Evolutionary conservation across 768 basidiomycete species (phyloP).

Genomic region (Boletus rubropictus): DNA sequence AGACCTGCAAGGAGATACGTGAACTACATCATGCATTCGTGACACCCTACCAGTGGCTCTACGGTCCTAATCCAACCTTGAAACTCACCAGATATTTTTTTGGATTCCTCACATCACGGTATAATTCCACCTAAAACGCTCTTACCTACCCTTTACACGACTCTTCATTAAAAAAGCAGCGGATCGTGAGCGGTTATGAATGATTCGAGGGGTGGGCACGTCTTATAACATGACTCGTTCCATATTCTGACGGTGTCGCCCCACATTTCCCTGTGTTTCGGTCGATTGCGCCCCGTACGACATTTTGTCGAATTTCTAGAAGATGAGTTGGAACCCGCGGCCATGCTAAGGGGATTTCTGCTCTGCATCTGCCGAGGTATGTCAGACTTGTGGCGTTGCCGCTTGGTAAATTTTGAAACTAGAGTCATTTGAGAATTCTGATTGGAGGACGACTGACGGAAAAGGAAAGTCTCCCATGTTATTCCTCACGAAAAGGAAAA

Average conservation of each 20-base stretch:
- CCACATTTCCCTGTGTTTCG: slow-evolving; percentile 27
- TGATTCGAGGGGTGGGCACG: neutral
- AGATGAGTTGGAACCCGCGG: neutral
- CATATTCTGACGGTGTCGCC: neutral
- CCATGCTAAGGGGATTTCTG: neutral
- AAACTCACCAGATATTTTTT: neutral
- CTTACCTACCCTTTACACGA: neutral
- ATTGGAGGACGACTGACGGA: neutral
- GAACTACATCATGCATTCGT: neutral
- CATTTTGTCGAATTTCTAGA: neutral
- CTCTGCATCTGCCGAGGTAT: neutral
- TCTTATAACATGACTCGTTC: neutral
- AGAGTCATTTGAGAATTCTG: too few species aligned
- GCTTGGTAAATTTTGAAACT: neutral
- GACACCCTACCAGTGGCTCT: neutral
- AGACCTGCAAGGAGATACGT: neutral
- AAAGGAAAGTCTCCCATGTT: neutral
- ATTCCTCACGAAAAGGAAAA: neutral
- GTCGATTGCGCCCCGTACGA: slow-evolving; percentile 2
- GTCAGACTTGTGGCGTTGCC: neutral
- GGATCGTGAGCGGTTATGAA: slow-evolving; percentile 12
- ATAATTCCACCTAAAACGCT: neutral
- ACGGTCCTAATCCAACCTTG: neutral
- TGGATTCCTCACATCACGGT: neutral
- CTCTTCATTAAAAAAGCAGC: slow-evolving; percentile 3